Conservation (phyloP, 495 filamentous ascomycete species). For the Daldinia decipiens region DNA sequence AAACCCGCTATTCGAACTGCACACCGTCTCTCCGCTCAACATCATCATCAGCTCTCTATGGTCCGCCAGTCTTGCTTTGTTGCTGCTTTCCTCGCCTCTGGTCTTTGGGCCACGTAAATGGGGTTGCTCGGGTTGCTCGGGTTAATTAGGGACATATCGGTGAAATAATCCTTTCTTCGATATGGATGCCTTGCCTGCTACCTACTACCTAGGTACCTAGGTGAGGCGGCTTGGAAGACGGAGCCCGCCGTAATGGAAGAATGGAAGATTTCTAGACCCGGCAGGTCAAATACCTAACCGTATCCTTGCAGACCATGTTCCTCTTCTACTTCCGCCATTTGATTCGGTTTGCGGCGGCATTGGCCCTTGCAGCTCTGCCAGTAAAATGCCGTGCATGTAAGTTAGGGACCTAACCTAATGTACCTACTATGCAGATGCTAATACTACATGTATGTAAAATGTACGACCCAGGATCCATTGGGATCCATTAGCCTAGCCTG, state of each 20-base stretch:
- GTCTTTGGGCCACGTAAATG: not conserved
- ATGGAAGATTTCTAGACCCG: slow-evolving; percentile 39
- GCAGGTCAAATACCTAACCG: slow-evolving; percentile 29
- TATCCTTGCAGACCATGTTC: slow-evolving; percentile 14
- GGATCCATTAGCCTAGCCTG: slow-evolving; percentile 21
- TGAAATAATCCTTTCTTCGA: slow-evolving; percentile 21
- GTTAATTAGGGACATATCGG: slow-evolving; percentile 29
- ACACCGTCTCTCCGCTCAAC: slow-evolving; percentile 6
- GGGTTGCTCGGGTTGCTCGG: slow-evolving; percentile 14
- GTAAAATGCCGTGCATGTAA: not conserved
- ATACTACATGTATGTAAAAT: not conserved
- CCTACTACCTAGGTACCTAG: slow-evolving; percentile 29
- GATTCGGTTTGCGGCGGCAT: slow-evolving; percentile 37
- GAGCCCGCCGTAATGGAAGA: slow-evolving; percentile 22
- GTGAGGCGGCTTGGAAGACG: slow-evolving; percentile 18
- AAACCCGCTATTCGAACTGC: slow-evolving; percentile 2
- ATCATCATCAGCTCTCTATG: no score
- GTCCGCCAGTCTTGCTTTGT: not conserved
- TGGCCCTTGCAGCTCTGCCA: slow-evolving; percentile 19
- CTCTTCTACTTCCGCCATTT: slow-evolving; percentile 25
- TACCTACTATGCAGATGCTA: not conserved
- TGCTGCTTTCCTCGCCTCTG: slow-evolving; percentile 11
- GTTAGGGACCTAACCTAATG: not conserved
- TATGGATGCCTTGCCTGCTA: slow-evolving; percentile 8
- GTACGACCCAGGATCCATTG: slow-evolving; percentile 12